Conservation (phyloP, 495 filamentous ascomycete species). For the Podospora appendiculata region DNA sequence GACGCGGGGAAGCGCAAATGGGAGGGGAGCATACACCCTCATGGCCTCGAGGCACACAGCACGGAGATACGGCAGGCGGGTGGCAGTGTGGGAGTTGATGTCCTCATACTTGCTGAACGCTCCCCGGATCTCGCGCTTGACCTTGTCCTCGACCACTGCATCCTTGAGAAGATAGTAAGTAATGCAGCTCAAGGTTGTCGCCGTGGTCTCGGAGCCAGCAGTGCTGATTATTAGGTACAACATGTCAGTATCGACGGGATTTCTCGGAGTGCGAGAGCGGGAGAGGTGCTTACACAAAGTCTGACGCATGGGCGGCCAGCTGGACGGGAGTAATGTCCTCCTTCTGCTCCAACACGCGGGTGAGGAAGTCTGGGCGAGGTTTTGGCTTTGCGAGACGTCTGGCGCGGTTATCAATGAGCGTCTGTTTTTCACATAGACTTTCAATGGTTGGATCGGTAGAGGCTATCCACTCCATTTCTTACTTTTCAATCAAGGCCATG, state of each 20-base stretch:
- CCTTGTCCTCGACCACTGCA: constrained; percentile 26
- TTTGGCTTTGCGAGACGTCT: no score
- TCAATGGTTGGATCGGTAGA: not conserved
- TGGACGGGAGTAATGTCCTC: not conserved
- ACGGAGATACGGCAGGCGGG: constrained; percentile 39
- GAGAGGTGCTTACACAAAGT: constrained; percentile 4
- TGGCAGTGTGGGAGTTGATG: constrained; percentile 37
- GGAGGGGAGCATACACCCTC: constrained; percentile 45
- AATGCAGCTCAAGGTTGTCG: constrained; percentile 35
- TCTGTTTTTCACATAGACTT: not conserved
- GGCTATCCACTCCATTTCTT: not conserved
- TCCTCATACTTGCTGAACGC: constrained; percentile 35
- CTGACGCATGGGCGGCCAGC: constrained; percentile 15
- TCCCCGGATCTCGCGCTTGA: constrained; percentile 39
- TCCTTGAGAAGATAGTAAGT: constrained; percentile 42
- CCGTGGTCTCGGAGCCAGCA: constrained; percentile 44
- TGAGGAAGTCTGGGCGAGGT: not conserved
- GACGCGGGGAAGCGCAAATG: constrained; percentile 33
- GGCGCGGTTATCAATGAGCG: not conserved
- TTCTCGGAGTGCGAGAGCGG: not conserved
- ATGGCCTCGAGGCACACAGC: constrained; percentile 46
- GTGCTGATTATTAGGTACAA: not conserved
- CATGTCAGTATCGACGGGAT: not conserved
- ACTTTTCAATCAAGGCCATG: constrained; percentile 12
- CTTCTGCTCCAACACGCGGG: not conserved